Conservation (phyloP, 108 stramenopile genomes). For the Cyclostephanos invisitatus region DNA sequence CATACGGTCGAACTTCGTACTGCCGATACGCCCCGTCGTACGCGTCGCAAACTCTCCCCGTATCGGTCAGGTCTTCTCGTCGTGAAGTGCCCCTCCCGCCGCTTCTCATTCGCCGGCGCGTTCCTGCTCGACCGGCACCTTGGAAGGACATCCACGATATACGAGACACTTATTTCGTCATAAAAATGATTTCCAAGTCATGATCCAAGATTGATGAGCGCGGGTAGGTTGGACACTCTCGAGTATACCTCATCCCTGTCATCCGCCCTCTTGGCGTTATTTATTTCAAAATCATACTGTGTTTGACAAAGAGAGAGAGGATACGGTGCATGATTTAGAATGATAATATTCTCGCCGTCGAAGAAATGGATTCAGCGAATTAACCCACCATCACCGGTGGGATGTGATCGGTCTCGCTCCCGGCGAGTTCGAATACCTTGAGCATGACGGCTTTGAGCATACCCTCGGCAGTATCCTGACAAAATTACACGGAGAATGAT, state of each 20-base stretch:
- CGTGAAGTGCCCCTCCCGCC: neutral
- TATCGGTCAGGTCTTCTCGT: neutral
- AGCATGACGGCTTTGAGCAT: conserved; percentile 77
- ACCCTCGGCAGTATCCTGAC: conserved; percentile 79
- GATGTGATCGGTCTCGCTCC: conserved; percentile 73
- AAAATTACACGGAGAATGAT: conserved; percentile 1
- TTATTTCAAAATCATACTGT: conserved; percentile 83
- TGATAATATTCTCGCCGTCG: neutral
- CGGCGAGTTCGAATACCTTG: conserved; percentile 47
- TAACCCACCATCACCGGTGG: conserved; percentile 54
- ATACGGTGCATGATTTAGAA: neutral
- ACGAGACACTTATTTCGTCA: neutral
- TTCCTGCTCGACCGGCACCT: no score
- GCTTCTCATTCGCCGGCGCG: no score
- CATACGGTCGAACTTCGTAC: no score
- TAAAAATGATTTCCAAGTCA: neutral
- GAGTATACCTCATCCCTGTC: conserved; percentile 85
- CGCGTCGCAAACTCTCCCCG: no score
- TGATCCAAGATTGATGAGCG: conserved; percentile 76
- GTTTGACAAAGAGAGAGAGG: conserved; percentile 46
- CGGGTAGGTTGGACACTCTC: conserved; percentile 80
- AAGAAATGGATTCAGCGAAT: neutral
- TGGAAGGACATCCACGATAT: neutral
- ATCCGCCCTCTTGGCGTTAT: conserved; percentile 71
- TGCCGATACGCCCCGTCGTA: no score